Evolutionary conservation across 129 eudicot genomes (phyloP).

Genomic region (Ambrosia artemisiifolia): DNA sequence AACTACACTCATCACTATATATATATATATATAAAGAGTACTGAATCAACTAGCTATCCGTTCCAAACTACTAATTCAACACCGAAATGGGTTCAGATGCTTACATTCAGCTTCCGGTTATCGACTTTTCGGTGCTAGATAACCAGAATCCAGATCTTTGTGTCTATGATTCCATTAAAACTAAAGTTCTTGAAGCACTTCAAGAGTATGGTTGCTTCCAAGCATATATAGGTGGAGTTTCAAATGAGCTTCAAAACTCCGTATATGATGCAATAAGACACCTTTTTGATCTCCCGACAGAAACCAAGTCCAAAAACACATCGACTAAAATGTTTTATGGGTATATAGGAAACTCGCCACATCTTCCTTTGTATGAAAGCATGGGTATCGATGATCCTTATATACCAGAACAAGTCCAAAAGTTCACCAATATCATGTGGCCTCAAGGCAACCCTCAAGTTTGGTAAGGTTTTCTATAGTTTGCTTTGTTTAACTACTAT

Average conservation of each 20-base stretch:
- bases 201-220: slow-evolving; percentile 69
- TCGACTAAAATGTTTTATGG: slow-evolving; percentile 54
- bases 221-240: slow-evolving; percentile 44
- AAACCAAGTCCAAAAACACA: slow-evolving; percentile 44
- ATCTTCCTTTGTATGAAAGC: slow-evolving; percentile 61
- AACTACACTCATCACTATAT: too few relatives aligned
- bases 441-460: slow-evolving; percentile 53
- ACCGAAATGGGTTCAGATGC: slow-evolving; percentile 46
- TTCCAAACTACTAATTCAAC: neutral
- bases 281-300: slow-evolving; percentile 59
- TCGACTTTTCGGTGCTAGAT: slow-evolving; percentile 39
- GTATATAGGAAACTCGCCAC: slow-evolving; percentile 52
- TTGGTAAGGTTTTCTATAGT: slow-evolving; percentile 23
- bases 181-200: slow-evolving; percentile 48
- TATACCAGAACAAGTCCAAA: slow-evolving; percentile 25
- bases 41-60: neutral
- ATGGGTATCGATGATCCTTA: slow-evolving; percentile 50
- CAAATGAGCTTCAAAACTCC: slow-evolving; percentile 34
- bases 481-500: neutral
- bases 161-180: slow-evolving; percentile 40
- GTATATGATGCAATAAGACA: slow-evolving; percentile 30
- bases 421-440: slow-evolving; percentile 48
- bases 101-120: slow-evolving; percentile 49
- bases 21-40: slow-evolving; percentile 11
- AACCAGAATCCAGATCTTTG: slow-evolving; percentile 32